phyloP scores from a whole-genome alignment of 1,139 yeast genomes.

The Geotrichum carabidarum region DNA sequence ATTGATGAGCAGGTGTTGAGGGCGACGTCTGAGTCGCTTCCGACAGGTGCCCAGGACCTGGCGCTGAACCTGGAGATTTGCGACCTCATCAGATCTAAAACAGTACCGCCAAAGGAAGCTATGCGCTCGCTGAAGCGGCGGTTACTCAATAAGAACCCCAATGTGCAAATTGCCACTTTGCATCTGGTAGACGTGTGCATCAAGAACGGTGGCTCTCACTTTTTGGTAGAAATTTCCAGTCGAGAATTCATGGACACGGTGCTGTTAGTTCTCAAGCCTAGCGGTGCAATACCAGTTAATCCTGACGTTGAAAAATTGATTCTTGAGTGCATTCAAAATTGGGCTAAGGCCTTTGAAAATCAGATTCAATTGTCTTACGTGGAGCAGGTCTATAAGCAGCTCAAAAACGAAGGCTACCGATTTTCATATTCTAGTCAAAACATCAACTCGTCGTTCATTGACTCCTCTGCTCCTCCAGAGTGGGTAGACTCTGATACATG shows the following conservation, averaged over 20 bases:
- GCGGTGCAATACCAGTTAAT: conserved; percentile 38
- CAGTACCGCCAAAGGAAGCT: conserved; percentile 75
- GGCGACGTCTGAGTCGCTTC: conserved; percentile 86
- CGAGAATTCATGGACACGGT: conserved; percentile 78
- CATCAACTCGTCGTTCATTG: conserved; percentile 60
- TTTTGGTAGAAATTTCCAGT: conserved; percentile 70
- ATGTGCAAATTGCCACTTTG: conserved; percentile 67
- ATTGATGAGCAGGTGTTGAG: conserved; percentile 63
- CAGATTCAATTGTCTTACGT: conserved; percentile 67
- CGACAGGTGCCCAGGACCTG: conserved; percentile 84
- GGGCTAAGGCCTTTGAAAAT: conserved; percentile 73
- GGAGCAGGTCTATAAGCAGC: conserved; percentile 53
- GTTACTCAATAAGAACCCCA: conserved; percentile 62
- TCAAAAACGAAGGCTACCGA: conserved; percentile 55
- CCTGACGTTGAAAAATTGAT: conserved; percentile 56
- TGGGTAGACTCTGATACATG: conserved; percentile 96
- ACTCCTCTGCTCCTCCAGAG: conserved; percentile 91
- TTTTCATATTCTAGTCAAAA: conserved; percentile 48
- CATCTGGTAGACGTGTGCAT: conserved; percentile 80
- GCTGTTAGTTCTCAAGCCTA: conserved; percentile 36
- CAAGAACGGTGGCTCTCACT: conserved; percentile 88
- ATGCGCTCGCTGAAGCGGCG: conserved; percentile 79
- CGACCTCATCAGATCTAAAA: conserved; percentile 78
- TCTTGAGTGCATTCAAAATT: conserved; percentile 62
- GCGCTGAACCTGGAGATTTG: conserved; percentile 79